Percentiles rank a stretch among this genome's conserved stretches.
Conservation (phyloP, 306 rosid species). For the Cucurbita ficifolia region DNA sequence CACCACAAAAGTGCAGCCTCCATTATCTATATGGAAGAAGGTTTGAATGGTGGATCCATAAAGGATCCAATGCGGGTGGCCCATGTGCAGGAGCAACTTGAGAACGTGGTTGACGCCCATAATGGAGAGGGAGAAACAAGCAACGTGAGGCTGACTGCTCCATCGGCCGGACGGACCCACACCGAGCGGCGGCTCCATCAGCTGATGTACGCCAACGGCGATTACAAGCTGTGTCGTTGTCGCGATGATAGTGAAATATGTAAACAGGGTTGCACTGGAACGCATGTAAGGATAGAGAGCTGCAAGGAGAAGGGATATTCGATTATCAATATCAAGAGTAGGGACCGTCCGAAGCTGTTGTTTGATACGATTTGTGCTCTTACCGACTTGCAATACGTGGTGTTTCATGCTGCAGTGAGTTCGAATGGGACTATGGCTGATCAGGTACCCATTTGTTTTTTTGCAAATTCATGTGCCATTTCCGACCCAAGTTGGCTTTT, state of each 20-base stretch:
- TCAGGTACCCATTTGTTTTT: constrained; percentile 30
- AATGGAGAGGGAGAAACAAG: constrained; percentile 28
- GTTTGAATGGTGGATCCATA: constrained; percentile 33
- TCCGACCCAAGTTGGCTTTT: neutral
- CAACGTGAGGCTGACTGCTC: constrained; percentile 33
- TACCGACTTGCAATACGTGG: constrained; percentile 56
- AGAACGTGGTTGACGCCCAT: constrained; percentile 51
- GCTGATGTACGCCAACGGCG: constrained; percentile 51
- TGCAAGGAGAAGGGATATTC: constrained; percentile 62
- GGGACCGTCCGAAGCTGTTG: constrained; percentile 64
- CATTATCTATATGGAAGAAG: constrained; percentile 52
- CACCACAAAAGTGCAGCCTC: constrained; percentile 46
- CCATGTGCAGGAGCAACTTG: constrained; percentile 44
- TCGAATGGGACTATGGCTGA: constrained; percentile 51
- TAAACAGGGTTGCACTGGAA: constrained; percentile 51
- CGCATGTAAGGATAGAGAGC: constrained; percentile 41
- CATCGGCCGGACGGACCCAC: constrained; percentile 35
- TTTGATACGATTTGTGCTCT: constrained; percentile 77
- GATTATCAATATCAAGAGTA: constrained; percentile 43
- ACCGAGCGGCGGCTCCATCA: constrained; percentile 80
- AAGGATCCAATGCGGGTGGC: constrained; percentile 33
- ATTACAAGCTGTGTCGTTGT: constrained; percentile 40
- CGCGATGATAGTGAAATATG: constrained; percentile 30
- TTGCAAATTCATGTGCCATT: neutral
- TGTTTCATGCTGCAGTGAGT: constrained; percentile 73